phyloP scores from a whole-genome alignment of 306 rosid genomes.

The Dryas drummondii region DNA sequence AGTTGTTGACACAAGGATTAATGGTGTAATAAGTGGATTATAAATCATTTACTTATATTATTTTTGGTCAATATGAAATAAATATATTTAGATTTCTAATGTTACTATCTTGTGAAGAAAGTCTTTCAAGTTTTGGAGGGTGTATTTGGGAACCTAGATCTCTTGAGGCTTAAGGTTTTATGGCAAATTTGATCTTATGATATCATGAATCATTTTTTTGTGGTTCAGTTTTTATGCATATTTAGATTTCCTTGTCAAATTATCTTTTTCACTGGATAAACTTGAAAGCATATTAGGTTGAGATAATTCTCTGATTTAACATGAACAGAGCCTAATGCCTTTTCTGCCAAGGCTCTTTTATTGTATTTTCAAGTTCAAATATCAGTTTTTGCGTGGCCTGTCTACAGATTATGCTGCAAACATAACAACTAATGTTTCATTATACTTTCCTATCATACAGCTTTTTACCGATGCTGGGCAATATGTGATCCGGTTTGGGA shows the following conservation, averaged over 20 bases:
- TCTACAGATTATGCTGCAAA: background rate
- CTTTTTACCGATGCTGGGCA: constrained; percentile 94
- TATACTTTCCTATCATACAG: constrained; percentile 42
- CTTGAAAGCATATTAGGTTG: background rate
- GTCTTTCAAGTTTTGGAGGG: background rate
- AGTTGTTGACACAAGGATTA: no score
- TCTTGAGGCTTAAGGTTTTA: background rate
- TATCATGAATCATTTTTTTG: background rate
- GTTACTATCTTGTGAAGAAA: background rate
- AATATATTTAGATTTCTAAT: no score
- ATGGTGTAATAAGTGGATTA: no score
- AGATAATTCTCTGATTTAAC: background rate
- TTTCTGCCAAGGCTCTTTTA: background rate
- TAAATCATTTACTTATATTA: no score
- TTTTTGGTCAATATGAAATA: no score
- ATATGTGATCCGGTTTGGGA: constrained; percentile 91
- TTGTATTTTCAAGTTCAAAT: background rate
- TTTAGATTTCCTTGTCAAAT: background rate
- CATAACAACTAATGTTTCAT: background rate
- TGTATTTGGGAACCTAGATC: background rate
- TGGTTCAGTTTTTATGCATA: background rate
- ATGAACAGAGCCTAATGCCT: background rate
- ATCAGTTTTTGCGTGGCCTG: background rate
- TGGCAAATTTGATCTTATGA: background rate
- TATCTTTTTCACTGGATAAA: background rate